Evolutionary conservation across 805 yeast genomes (phyloP), one percentile per base, ranked within the genome.

Genomic region (Yamadazyma endophytica): DNA sequence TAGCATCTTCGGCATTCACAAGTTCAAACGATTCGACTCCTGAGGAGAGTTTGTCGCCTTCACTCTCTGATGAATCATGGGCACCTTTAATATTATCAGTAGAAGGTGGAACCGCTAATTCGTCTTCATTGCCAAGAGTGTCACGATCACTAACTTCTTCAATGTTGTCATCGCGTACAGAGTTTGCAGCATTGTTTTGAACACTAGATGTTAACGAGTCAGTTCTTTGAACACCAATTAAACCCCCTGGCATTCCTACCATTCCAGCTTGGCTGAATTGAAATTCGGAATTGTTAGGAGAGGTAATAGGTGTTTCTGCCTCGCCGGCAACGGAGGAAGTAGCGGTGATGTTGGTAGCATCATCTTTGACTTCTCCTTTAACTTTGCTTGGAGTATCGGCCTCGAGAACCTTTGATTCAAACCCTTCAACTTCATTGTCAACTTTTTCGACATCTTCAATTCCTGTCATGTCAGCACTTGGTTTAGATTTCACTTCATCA

Each of bases 121-220:
- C 28, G 9, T 55, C 60, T 13, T 42, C 50, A 24, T 47, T 43
- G 14, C 47, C 68, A 40, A 64, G 43, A 3, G 69, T 61, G 9
- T 61, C 72, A 27, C 66, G 58, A 31, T 65, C 70, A 35, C 70
- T 64, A 5, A 61, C 52, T 17, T 59, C 65, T 13, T 63, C 72
- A 25, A 65, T 58, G 34, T 65, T 66, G 39, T 66, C 96, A 40
- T 84, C 95, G 38, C 96, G 77, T 6, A 87, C 95, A 14, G 95
- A 84, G 57, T 78, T 75, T 0, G 97, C 89, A 2, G 97, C 87
- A 54, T 90, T 88, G 59, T 89, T 89, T 47, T 83, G 90, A 20
- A 88, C 94, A 26, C 95, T 84, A 0, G 96, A 87, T 0, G 96
- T 84, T 23, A 83, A 75, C 0, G 95, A 84, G 36, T 80, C 83